Evolutionary conservation across 768 basidiomycete species (phyloP).

Genomic region (Suillus subalutaceus): DNA sequence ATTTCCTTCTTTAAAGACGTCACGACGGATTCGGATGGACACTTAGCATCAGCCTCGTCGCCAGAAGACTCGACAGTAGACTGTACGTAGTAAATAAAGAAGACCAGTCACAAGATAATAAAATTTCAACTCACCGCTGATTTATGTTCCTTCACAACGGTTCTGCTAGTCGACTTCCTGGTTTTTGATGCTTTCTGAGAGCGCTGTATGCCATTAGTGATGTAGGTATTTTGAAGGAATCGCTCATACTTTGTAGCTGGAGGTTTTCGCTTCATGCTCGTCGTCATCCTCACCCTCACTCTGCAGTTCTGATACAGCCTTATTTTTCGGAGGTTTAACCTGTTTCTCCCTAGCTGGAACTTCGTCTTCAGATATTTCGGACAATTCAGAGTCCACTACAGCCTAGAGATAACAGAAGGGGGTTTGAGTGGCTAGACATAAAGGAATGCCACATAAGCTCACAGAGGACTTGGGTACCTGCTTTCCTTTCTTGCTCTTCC

Average conservation of each 20-base stretch:
- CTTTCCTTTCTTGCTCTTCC: neutral
- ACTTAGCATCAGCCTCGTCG: slow-evolving; percentile 24
- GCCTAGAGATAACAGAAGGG: neutral
- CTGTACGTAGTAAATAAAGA: slow-evolving; percentile 14
- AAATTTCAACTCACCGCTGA: slow-evolving; percentile 7
- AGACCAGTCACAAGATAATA: neutral
- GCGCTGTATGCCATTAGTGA: neutral
- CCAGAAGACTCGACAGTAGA: slow-evolving; percentile 32
- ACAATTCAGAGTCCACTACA: slow-evolving; percentile 3
- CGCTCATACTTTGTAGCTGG: neutral
- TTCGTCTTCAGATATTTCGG: slow-evolving; percentile 1
- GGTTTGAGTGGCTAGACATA: neutral
- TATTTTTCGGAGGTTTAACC: neutral
- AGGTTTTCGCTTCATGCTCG: neutral
- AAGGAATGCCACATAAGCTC: neutral
- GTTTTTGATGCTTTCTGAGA: neutral
- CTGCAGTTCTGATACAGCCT: neutral
- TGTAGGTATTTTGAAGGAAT: neutral
- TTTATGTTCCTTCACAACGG: slow-evolving; percentile 10
- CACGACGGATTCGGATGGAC: neutral
- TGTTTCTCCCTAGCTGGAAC: neutral
- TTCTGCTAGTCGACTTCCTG: neutral
- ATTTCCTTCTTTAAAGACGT: slow-evolving; percentile 16
- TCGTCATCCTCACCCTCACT: neutral
- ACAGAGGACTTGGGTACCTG: slow-evolving; percentile 4